phyloP scores from a whole-genome alignment of 1,139 yeast genomes.

The Kodamaea ohmeri region DNA sequence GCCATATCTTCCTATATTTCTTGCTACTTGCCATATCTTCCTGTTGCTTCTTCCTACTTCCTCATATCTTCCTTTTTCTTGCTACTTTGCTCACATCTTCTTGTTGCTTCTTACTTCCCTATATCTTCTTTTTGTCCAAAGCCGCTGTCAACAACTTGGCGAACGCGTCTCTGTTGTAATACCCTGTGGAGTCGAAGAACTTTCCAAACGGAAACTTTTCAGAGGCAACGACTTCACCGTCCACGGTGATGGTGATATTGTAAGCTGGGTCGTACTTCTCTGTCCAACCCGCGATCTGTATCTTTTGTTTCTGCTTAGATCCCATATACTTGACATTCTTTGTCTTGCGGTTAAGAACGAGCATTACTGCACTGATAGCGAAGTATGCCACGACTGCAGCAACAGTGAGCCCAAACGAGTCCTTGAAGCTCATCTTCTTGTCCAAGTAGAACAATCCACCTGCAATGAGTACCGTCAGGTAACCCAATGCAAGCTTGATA shows the following conservation, averaged over 20 bases:
- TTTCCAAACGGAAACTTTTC: conserved; percentile 37
- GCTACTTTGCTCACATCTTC: not conserved
- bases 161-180: conserved; percentile 41
- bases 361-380: conserved; percentile 46
- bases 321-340: conserved; percentile 65
- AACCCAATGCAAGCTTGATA: conserved; percentile 66
- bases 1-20: too few species aligned
- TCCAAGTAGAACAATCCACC: conserved; percentile 66
- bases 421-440: conserved; percentile 51
- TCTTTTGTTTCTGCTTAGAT: conserved; percentile 30
- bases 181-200: conserved; percentile 49
- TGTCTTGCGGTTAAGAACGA: conserved; percentile 49
- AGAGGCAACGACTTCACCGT: conserved; percentile 23
- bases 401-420: conserved; percentile 32
- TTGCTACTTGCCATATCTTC: too few species aligned
- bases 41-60: not conserved
- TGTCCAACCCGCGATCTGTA: conserved; percentile 38
- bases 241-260: conserved; percentile 28
- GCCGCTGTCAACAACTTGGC: conserved; percentile 28
- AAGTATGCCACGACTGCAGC: conserved; percentile 52
- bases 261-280: conserved; percentile 47
- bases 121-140: conserved; percentile 17
- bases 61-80: not conserved
- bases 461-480: conserved; percentile 61
- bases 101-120: conserved; percentile 1